Evolutionary conservation across 176 grass and related monocot genomes (phyloP), one percentile per base, ranked within the genome.

Genomic region (Eremochloa ophiuroides): DNA sequence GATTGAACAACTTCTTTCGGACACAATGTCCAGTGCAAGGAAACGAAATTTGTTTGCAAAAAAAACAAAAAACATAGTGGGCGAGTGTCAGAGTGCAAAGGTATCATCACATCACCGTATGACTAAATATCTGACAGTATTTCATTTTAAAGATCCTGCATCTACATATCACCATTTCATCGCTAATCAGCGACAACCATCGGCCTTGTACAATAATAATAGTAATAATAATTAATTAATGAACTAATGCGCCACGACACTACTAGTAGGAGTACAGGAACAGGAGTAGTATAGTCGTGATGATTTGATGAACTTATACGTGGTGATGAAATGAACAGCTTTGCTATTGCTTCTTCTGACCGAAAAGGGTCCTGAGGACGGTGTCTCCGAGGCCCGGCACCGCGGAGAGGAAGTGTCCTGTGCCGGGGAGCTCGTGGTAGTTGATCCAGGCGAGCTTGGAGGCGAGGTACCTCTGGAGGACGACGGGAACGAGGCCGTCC

Each of bases 401-500:
- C 0, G 59, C 2, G 2, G 87, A 82, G 14, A 95, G 71, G 90
- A 86, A 89, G 71, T 95, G 93, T 0, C 93, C 93, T 14, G 89
- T 89, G 15, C 47, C 69, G 0, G 87, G 37, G 26, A 95, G 87
- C 63, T 95, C 93, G 2, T 95, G 93, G 84, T 95, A 95, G 43
- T 90, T 81, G 18, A 90, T 35, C 93, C 93, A 95, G 70, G 71
- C 81, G 60, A 95, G 80, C 0, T 40, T 74, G 58, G 79, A 10
- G 70, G 72, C 77, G 8, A 95, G 72, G 79, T 95, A 28, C 20
- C 90, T 73, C 83, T 95, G 93, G 67, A 95, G 15, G 25, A 78
- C 61, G 27, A 95, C 87, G 2, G 89, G 93, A 48, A 95, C 89
- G 4, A 92, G 80, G 8, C 93, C 93, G 53, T 95, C 93, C 82